phyloP scores from a whole-genome alignment of 768 basidiomycete genomes.

The Panaeolus cyanescens region DNA sequence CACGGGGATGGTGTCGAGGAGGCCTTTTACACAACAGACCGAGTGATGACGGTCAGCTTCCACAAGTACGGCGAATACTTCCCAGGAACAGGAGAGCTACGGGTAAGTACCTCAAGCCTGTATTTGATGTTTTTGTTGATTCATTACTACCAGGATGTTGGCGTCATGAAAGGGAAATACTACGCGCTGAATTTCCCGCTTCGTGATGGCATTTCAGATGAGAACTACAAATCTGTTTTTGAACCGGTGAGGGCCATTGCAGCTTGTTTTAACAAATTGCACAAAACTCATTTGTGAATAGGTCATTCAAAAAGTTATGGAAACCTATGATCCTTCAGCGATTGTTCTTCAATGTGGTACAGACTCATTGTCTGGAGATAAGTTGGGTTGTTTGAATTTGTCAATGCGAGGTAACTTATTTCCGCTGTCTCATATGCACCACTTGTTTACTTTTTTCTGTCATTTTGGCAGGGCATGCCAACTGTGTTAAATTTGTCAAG shows the following conservation, averaged over 20 bases:
- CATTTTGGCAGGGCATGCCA: constrained; percentile 75
- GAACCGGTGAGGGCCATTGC: constrained; percentile 88
- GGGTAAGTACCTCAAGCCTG: constrained; percentile 49
- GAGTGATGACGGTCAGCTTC: constrained; percentile 98
- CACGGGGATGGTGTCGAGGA: constrained; percentile 99
- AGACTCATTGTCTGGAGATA: constrained; percentile 95
- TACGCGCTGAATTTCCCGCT: constrained; percentile 95
- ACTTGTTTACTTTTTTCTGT: neutral
- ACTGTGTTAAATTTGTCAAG: constrained; percentile 96
- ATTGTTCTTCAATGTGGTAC: constrained; percentile 98
- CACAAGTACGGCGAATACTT: constrained; percentile 99
- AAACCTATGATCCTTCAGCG: constrained; percentile 90
- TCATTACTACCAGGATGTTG: constrained; percentile 67
- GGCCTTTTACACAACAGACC: constrained; percentile 97
- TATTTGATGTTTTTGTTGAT: neutral
- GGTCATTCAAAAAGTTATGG: constrained; percentile 95
- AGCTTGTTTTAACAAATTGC: too few species aligned
- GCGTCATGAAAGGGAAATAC: constrained; percentile 91
- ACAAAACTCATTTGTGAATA: constrained; percentile 28
- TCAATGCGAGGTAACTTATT: constrained; percentile 80
- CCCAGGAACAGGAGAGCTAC: constrained; percentile 96
- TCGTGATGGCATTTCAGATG: constrained; percentile 93
- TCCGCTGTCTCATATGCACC: neutral
- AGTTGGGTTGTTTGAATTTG: constrained; percentile 92
- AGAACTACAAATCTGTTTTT: constrained; percentile 93